These are phyloP conservation scores for Cutaneotrichosporon spelunceum DNA, from an alignment of 1,284 basidiomycete species.

Conservation along the genomic window DNA sequence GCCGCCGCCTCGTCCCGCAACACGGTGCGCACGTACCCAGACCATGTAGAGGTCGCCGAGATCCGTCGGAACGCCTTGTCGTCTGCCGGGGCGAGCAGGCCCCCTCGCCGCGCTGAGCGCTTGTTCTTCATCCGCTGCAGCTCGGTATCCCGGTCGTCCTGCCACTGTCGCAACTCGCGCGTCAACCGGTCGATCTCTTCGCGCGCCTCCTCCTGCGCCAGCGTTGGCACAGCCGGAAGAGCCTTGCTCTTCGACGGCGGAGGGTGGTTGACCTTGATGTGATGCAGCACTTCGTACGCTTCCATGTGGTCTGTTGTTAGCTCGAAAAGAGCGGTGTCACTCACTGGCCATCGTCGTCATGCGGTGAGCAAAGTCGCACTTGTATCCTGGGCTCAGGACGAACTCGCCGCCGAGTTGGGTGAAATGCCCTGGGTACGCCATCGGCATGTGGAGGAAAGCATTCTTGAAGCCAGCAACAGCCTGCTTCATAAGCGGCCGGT, in stretches of 20 bases:
- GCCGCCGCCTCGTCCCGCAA: slow-evolving; percentile 1
- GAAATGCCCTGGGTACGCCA: slow-evolving; percentile 41
- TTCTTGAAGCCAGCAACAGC: slow-evolving; percentile 37
- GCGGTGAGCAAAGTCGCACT: slow-evolving; percentile 50
- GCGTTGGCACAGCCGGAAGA: neutral
- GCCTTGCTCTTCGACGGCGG: neutral
- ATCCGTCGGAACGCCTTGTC: neutral
- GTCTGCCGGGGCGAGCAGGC: neutral
- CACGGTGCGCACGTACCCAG: slow-evolving; percentile 7
- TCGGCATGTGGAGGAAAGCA: slow-evolving; percentile 40
- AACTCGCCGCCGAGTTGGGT: slow-evolving; percentile 52
- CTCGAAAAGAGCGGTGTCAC: slow-evolving; percentile 6
- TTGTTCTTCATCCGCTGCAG: slow-evolving; percentile 14
- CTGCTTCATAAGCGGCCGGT: slow-evolving; percentile 5
- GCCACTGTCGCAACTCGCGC: neutral
- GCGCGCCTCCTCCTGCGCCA: slow-evolving; percentile 6
- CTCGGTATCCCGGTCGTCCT: slow-evolving; percentile 11
- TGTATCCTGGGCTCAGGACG: slow-evolving; percentile 37
- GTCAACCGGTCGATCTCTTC: slow-evolving; percentile 12
- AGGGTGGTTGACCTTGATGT: neutral
- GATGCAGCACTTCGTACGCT: slow-evolving; percentile 34
- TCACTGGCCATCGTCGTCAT: slow-evolving; percentile 48
- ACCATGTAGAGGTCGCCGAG: slow-evolving; percentile 7
- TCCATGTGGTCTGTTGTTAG: slow-evolving; percentile 45
- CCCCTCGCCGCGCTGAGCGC: slow-evolving; percentile 1